Evolutionary conservation across 2,329 filamentous ascomycete species (phyloP).

Genomic region (Diplodia corticola): DNA sequence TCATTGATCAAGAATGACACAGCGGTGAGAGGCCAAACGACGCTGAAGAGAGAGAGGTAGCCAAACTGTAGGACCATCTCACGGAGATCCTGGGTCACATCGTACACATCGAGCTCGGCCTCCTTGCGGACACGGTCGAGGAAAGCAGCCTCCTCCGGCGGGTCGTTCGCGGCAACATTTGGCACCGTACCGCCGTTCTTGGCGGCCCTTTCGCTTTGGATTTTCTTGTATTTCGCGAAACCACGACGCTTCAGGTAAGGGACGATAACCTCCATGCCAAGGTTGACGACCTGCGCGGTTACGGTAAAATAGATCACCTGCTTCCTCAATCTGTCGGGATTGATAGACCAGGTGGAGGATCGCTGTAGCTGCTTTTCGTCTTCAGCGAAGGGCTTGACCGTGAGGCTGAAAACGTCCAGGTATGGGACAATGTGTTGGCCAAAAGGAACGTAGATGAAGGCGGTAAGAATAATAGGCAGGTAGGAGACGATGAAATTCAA

Average conservation of each 20-base stretch:
- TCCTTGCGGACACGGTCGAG: constrained; percentile 79
- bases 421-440: constrained; percentile 80
- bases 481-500: constrained; percentile 97
- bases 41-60: constrained; percentile 87
- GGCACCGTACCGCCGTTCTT: constrained; percentile 56
- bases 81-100: constrained; percentile 85
- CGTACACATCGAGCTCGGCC: constrained; percentile 78
- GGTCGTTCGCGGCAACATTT: constrained; percentile 59
- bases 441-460: constrained; percentile 93
- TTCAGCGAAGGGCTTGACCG: constrained; percentile 73
- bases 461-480: constrained; percentile 85
- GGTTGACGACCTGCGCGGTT: constrained; percentile 87
- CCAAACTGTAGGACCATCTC: constrained; percentile 93
- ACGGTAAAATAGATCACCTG: constrained; percentile 97
- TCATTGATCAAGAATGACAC: constrained; percentile 91
- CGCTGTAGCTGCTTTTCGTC: constrained; percentile 68
- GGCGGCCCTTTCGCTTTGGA: constrained; percentile 61
- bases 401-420: constrained; percentile 75
- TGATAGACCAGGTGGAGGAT: constrained; percentile 67
- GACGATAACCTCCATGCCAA: constrained; percentile 79
- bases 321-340: constrained; percentile 77
- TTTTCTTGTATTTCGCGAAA: constrained; percentile 75
- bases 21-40: constrained; percentile 91
- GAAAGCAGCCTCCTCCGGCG: constrained; percentile 76
- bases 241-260: constrained; percentile 80